A percentile compares a stretch with the other conserved stretches of the same genome.
These are phyloP conservation scores for Phytophthora uliginosa DNA, from an alignment of 352 stramenopile genomes.

Conservation along the genomic window DNA sequence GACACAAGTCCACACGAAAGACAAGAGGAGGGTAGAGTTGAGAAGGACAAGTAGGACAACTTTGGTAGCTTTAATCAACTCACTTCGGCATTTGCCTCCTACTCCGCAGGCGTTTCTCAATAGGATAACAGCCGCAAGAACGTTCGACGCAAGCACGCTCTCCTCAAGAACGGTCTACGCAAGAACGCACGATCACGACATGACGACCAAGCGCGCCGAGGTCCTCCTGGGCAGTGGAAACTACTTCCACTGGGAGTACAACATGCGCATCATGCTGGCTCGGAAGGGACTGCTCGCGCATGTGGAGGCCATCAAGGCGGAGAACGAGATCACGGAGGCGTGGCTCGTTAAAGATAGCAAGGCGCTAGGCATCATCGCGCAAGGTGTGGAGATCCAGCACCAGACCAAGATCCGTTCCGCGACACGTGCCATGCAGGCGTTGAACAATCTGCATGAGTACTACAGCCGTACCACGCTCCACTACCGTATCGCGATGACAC, in stretches of 20 bases:
- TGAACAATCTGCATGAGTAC: constrained; percentile 19
- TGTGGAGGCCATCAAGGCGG: constrained; percentile 12
- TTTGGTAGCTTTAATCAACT: too few species aligned
- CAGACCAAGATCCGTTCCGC: constrained; percentile 28
- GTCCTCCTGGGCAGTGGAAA: constrained; percentile 30
- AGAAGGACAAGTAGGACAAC: too few species aligned
- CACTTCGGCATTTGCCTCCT: too few species aligned
- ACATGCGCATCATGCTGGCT: constrained; percentile 30
- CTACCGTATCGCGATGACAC: constrained; percentile 34
- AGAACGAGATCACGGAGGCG: constrained; percentile 21
- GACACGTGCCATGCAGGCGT: constrained; percentile 20
- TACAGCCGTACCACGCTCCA: constrained; percentile 41
- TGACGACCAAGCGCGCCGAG: neutral
- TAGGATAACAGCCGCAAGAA: too few species aligned
- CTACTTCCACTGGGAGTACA: constrained; percentile 47
- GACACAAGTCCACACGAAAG: too few species aligned
- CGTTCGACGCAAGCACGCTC: too few species aligned
- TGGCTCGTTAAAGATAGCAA: constrained; percentile 33
- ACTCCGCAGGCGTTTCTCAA: too few species aligned
- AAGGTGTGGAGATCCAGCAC: constrained; percentile 21
- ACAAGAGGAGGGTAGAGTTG: too few species aligned
- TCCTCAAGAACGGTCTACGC: too few species aligned
- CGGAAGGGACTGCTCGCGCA: constrained; percentile 23
- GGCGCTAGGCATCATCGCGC: constrained; percentile 36
- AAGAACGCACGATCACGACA: too few species aligned